Conservation (phyloP, 2,329 filamentous ascomycete genomes). For the Verticillium dahliae region DNA sequence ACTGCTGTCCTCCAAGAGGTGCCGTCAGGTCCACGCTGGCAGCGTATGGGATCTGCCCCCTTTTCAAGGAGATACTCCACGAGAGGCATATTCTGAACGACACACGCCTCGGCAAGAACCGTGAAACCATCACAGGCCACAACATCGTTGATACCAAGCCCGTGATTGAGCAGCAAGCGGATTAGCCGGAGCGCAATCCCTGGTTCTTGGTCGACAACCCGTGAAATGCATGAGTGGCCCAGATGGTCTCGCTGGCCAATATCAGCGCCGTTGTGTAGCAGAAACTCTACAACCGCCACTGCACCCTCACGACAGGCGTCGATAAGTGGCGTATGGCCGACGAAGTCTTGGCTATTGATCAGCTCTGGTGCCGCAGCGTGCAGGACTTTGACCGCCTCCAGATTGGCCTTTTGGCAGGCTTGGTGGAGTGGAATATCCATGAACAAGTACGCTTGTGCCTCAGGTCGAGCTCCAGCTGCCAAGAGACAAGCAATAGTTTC, state of each 20-base stretch:
- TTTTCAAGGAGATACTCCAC: conserved; percentile 14
- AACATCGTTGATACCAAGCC: conserved; percentile 12
- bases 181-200: conserved; percentile 7
- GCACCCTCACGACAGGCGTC: conserved; percentile 9
- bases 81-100: conserved; percentile 5
- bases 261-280: conserved; percentile 15
- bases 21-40: conserved; percentile 3
- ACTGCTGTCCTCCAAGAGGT: conserved; percentile 12
- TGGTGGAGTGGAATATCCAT: conserved; percentile 12
- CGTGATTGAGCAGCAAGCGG: conserved; percentile 10
- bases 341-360: conserved; percentile 7
- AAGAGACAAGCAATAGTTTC: conserved; percentile 12
- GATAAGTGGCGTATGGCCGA: conserved; percentile 11
- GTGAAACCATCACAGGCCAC: conserved; percentile 10
- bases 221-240: conserved; percentile 8
- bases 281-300: conserved; percentile 7
- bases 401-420: conserved; percentile 8
- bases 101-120: conserved; percentile 12
- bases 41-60: conserved; percentile 14
- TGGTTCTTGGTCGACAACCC: conserved; percentile 4
- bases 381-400: conserved; percentile 12
- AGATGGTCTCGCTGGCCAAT: not conserved
- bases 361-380: conserved; percentile 12
- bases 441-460: conserved; percentile 5
- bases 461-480: conserved; percentile 11